Conservation (phyloP, 306 rosid species). For the Begonia fuchsioides region DNA sequence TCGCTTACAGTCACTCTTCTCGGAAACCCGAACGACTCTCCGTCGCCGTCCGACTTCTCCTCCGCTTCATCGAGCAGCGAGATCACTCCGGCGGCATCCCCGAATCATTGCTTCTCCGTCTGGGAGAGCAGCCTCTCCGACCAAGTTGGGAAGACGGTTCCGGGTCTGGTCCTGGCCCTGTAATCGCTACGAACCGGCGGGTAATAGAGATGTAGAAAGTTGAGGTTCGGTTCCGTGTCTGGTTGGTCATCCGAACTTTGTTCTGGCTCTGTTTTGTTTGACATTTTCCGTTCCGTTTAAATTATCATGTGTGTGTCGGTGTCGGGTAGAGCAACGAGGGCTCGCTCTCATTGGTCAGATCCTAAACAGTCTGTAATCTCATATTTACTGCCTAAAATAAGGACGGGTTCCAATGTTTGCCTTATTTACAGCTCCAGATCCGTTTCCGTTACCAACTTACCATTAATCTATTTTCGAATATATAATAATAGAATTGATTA, state of each 20-base stretch:
- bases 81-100: slow-evolving; percentile 18
- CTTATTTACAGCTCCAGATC: background rate
- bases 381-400: slow-evolving; percentile 20
- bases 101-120: slow-evolving; percentile 47
- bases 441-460: too few species aligned
- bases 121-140: slow-evolving; percentile 81
- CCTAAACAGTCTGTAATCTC: slow-evolving; percentile 14
- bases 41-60: slow-evolving; percentile 1
- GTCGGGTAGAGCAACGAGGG: slow-evolving; percentile 23
- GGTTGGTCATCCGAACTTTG: background rate
- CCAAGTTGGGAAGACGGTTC: slow-evolving; percentile 73
- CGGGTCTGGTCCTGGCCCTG: slow-evolving; percentile 82
- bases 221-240: background rate
- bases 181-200: slow-evolving; percentile 15
- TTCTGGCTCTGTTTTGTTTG: background rate
- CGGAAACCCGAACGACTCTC: slow-evolving; percentile 11
- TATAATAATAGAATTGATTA: too few species aligned
- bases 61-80: slow-evolving; percentile 19
- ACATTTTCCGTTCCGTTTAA: background rate
- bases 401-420: slow-evolving; percentile 10
- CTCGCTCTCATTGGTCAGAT: slow-evolving; percentile 15
- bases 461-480: too few species aligned
- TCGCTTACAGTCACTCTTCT: slow-evolving; percentile 76
- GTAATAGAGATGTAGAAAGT: slow-evolving; percentile 21
- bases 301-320: slow-evolving; percentile 4